These are phyloP conservation scores for Acarospora socialis DNA, from an alignment of 2,329 filamentous ascomycete genomes.

Conservation along the genomic window DNA sequence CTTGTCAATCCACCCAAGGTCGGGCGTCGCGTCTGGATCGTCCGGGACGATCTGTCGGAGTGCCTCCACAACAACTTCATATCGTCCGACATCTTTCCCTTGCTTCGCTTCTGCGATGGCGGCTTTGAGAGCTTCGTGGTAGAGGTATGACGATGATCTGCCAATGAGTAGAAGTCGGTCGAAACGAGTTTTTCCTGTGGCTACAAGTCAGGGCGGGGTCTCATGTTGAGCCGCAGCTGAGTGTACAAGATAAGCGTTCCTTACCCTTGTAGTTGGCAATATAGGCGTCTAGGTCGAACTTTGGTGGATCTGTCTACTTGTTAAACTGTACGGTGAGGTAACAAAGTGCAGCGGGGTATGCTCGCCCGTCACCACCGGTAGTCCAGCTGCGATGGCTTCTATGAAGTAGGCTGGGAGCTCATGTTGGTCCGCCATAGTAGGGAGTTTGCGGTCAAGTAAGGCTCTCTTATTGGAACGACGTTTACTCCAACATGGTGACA, in stretches of 20 bases:
- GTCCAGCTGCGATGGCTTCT: no score
- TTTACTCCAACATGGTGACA: no score
- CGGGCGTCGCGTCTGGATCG: slow-evolving; percentile 52
- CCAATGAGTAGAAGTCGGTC: slow-evolving; percentile 74
- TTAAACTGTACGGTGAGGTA: no score
- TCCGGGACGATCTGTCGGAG: slow-evolving; percentile 49
- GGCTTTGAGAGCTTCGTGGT: slow-evolving; percentile 64
- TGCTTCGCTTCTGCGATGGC: slow-evolving; percentile 63
- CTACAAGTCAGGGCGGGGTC: slow-evolving; percentile 6
- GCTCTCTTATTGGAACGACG: no score
- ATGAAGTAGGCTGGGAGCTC: no score
- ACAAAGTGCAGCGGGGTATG: no score
- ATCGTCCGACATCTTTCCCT: slow-evolving; percentile 58
- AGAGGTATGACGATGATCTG: slow-evolving; percentile 58
- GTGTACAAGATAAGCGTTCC: not conserved
- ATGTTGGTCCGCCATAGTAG: no score
- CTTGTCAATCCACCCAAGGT: slow-evolving; percentile 61
- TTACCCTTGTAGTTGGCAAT: slow-evolving; percentile 76
- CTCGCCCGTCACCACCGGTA: no score
- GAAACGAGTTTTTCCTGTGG: slow-evolving; percentile 60
- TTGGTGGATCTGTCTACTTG: slow-evolving; percentile 69
- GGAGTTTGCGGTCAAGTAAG: no score
- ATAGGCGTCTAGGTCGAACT: slow-evolving; percentile 83
- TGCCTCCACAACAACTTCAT: slow-evolving; percentile 52
- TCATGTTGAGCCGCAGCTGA: slow-evolving; percentile 1